Conservation (phyloP, 495 filamentous ascomycete species). For the Niebla homalea region DNA sequence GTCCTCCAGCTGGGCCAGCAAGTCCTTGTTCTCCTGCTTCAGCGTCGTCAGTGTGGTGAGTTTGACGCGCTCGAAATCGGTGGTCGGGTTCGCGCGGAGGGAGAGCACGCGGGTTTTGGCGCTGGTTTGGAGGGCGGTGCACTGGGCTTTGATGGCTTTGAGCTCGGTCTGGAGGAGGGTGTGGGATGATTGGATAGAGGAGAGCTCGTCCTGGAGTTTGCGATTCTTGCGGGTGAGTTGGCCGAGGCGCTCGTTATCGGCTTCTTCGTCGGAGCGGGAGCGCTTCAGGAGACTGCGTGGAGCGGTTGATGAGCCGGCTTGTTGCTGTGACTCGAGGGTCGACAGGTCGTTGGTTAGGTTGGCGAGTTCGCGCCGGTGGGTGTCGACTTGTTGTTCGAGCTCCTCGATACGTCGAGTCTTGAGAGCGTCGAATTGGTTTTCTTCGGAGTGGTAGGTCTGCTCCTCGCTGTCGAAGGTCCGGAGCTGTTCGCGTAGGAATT, state of each 20-base stretch:
- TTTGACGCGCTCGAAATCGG: constrained; percentile 70
- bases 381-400: constrained; percentile 73
- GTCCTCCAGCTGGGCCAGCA: constrained; percentile 62
- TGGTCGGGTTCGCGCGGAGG: constrained; percentile 79
- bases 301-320: constrained; percentile 21
- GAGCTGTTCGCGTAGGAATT: constrained; percentile 83
- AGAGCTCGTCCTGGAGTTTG: constrained; percentile 64
- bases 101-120: constrained; percentile 76
- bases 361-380: constrained; percentile 75
- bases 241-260: constrained; percentile 63
- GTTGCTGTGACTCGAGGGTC: constrained; percentile 37
- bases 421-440: constrained; percentile 56
- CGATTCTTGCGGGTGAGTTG: constrained; percentile 73
- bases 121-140: constrained; percentile 54
- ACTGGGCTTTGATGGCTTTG: constrained; percentile 53
- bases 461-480: constrained; percentile 88
- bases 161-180: constrained; percentile 62
- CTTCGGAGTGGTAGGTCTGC: constrained; percentile 59
- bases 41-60: constrained; percentile 60
- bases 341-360: constrained; percentile 57
- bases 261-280: constrained; percentile 45
- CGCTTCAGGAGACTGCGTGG: constrained; percentile 42
- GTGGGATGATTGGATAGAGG: constrained; percentile 49
- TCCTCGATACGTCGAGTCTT: constrained; percentile 65
- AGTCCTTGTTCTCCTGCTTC: constrained; percentile 68